Evolutionary conservation across 768 basidiomycete genomes (phyloP).

Genomic region (Tephrocybe rancida): DNA sequence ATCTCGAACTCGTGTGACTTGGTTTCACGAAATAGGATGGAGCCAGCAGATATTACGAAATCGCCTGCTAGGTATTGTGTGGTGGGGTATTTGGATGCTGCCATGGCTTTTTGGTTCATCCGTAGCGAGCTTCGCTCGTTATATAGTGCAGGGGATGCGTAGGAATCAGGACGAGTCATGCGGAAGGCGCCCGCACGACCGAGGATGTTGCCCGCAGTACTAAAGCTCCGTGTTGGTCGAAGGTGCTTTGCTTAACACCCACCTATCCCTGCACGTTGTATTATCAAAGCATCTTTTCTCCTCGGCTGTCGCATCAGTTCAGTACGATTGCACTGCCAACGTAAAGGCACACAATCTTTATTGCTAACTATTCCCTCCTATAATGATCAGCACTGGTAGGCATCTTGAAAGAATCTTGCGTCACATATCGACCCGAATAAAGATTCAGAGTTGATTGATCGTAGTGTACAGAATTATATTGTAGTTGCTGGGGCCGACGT

Average conservation of each 20-base stretch:
- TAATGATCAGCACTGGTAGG: no score
- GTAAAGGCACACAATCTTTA: no score
- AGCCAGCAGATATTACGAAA: conserved; percentile 45
- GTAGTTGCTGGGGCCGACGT: no score
- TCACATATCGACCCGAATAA: no score
- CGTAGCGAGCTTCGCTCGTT: background rate
- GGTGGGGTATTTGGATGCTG: conserved; percentile 6
- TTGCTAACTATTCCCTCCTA: no score
- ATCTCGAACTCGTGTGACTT: conserved; percentile 29
- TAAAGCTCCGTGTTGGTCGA: background rate
- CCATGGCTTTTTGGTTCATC: background rate
- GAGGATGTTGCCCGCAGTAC: background rate
- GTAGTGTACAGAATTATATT: no score
- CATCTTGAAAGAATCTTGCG: no score
- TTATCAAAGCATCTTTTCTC: no score
- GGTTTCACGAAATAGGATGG: conserved; percentile 36
- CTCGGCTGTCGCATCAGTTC: no score
- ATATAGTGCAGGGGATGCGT: background rate
- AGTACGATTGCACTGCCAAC: no score
- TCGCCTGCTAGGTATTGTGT: conserved; percentile 27
- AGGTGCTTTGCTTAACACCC: background rate
- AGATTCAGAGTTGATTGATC: no score
- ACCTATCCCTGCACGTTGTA: background rate
- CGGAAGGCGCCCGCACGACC: background rate
- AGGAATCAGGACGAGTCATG: background rate